Base-by-base conservation (phyloP, 129 eudicot species). In the Escallonia rubra region DNA sequence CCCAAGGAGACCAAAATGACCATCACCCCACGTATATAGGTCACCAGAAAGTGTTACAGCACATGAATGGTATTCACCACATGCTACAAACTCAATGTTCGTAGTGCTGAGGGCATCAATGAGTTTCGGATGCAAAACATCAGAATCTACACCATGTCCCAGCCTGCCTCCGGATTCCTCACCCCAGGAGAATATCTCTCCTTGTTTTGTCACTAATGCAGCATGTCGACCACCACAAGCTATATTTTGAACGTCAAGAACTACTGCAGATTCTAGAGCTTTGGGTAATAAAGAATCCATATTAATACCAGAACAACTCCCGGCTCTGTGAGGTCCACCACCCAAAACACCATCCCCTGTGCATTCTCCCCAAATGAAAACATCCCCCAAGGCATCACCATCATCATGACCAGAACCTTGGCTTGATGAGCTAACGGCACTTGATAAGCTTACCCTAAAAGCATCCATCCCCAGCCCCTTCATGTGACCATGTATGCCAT, bases 351-450 rank as follows among this genome's bases (percentile, higher is more conserved):
- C 90, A 80, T 93, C 90, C 10, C 90, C 92, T 4, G 83, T 78
- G 63, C 86, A 84, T 78, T 92, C 96, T 16, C 98, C 98, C 98
- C 98, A 91, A 53, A 91, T 82, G 63, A 91, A 91, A 69, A 93
- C 96, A 69, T 93, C 98, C 39, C 98, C 98, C 61, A 93, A 57
- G 61, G 98, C 89, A 79, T 93, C 95, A 69, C 96, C 96, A 53
- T 93, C 99, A 77, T 93, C 96, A 74, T 84, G 95, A 48, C 99
- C 99, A 75, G 99, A 93, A 43, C 96, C 99, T 70, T 93, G 99
- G 74, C 96, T 93, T 59, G 99, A 89, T 43, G 99, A 89, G 80
- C 99, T 93, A 82, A 93, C 93, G 63, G 96, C 99, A 66, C 99
- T 93, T 61, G 99, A 93, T 73, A 89, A 78, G 80, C 99, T 93